phyloP scores from a whole-genome alignment of 2,329 filamentous ascomycete species.

The Sporothrix dimorphospora region DNA sequence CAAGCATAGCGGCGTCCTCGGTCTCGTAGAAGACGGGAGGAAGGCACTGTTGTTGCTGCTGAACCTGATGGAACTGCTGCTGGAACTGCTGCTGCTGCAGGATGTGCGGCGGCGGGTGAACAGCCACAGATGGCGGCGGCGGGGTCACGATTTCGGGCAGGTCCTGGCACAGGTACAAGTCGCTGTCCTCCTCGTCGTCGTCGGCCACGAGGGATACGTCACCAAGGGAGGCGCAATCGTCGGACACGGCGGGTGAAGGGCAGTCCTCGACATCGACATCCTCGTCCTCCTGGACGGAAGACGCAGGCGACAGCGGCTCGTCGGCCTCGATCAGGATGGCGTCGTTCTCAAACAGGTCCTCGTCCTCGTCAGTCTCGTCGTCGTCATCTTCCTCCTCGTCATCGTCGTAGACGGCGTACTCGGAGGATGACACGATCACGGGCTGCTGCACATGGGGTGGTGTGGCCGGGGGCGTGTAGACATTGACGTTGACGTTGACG shows the following conservation, averaged over 20 bases:
- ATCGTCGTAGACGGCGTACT: conserved; percentile 30
- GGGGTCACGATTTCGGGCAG: conserved; percentile 45
- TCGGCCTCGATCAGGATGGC: conserved; percentile 46
- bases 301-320: conserved; percentile 52
- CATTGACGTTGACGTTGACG: conserved; percentile 42
- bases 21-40: conserved; percentile 47
- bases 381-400: conserved; percentile 45
- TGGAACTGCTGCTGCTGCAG: neutral
- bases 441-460: neutral
- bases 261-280: conserved; percentile 1
- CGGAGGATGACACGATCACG: conserved; percentile 1
- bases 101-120: conserved; percentile 24
- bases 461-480: neutral
- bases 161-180: conserved; percentile 53
- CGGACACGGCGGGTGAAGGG: conserved; percentile 35
- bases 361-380: conserved; percentile 26
- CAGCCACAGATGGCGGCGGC: conserved; percentile 39
- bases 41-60: conserved; percentile 12
- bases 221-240: conserved; percentile 24
- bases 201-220: conserved; percentile 34
- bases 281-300: conserved; percentile 32
- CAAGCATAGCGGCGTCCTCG: conserved; percentile 48
- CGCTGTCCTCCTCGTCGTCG: conserved; percentile 39
- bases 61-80: neutral
- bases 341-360: conserved; percentile 38